Percentiles rank a stretch among this genome's conserved stretches.
phyloP scores from a whole-genome alignment of 805 yeast genomes.

The Huiozyma sinensis region DNA sequence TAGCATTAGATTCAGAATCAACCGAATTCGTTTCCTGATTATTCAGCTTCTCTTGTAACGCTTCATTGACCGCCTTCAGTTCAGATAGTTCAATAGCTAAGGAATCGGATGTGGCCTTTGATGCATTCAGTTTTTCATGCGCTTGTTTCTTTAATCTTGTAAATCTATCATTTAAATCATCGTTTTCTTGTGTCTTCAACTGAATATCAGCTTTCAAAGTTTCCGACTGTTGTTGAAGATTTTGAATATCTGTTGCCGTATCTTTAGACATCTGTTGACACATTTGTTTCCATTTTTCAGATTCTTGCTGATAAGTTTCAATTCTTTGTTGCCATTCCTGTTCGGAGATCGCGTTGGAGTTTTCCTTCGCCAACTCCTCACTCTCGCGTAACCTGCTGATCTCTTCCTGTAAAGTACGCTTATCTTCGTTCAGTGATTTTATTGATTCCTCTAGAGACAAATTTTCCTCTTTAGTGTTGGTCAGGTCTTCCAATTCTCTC shows the following conservation, averaged over 20 bases:
- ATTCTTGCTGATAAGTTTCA: conserved; percentile 8
- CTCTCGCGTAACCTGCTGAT: background rate
- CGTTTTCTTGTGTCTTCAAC: conserved; percentile 18
- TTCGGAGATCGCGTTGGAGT: background rate
- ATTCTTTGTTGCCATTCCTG: conserved; percentile 7
- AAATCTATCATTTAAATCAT: conserved; percentile 26
- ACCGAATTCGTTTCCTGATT: background rate
- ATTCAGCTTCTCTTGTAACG: conserved; percentile 20
- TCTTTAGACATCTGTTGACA: conserved; percentile 8
- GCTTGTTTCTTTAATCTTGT: conserved; percentile 27
- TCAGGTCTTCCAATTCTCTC: conserved; percentile 1
- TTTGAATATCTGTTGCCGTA: conserved; percentile 11
- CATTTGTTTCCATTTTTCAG: conserved; percentile 9
- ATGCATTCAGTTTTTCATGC: conserved; percentile 26
- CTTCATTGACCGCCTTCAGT: conserved; percentile 27
- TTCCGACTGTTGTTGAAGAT: conserved; percentile 14
- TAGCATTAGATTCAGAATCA: conserved; percentile 1
- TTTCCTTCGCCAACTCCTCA: background rate
- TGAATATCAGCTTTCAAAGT: conserved; percentile 17
- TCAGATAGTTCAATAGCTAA: conserved; percentile 30
- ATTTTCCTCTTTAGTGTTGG: conserved; percentile 3
- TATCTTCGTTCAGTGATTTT: background rate
- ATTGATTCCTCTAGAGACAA: background rate
- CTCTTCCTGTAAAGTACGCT: background rate
- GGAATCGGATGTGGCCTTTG: conserved; percentile 27